These are phyloP conservation scores for Candida pseudofarinosa DNA, from an alignment of 805 yeast species.

Conservation along the genomic window DNA sequence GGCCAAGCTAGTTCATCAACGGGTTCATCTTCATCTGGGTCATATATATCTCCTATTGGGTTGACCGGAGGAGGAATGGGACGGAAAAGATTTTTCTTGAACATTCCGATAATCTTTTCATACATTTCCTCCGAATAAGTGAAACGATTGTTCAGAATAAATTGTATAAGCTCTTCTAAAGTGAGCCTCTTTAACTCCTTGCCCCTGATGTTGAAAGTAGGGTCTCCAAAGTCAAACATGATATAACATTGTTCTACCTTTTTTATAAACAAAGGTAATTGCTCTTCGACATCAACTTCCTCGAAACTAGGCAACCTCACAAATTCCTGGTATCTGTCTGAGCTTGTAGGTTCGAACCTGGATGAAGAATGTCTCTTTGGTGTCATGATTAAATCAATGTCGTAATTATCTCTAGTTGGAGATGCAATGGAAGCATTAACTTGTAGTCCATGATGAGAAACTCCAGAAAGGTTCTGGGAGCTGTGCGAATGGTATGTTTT, in stretches of 20 bases:
- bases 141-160: conserved; percentile 77
- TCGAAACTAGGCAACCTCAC: conserved; percentile 80
- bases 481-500: conserved; percentile 10
- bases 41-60: conserved; percentile 93
- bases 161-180: conserved; percentile 83
- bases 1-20: conserved; percentile 97
- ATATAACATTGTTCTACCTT: conserved; percentile 94
- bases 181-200: conserved; percentile 88
- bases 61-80: conserved; percentile 98
- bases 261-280: conserved; percentile 72
- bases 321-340: conserved; percentile 42
- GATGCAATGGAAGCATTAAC: conserved; percentile 41
- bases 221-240: conserved; percentile 91
- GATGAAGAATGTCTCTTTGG: conserved; percentile 93
- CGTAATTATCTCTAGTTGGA: conserved; percentile 62
- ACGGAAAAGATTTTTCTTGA: conserved; percentile 80
- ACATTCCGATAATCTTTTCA: conserved; percentile 83
- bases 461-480: conserved; percentile 15
- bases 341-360: conserved; percentile 72
- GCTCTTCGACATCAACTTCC: conserved; percentile 78
- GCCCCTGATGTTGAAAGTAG: conserved; percentile 86
- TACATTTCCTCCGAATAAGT: conserved; percentile 90
- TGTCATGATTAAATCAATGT: conserved; percentile 69
- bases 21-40: conserved; percentile 99
- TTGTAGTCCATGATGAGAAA: conserved; percentile 16